These are phyloP conservation scores for Penicillium nordicum DNA, from an alignment of 2,329 filamentous ascomycete genomes.

Conservation along the genomic window DNA sequence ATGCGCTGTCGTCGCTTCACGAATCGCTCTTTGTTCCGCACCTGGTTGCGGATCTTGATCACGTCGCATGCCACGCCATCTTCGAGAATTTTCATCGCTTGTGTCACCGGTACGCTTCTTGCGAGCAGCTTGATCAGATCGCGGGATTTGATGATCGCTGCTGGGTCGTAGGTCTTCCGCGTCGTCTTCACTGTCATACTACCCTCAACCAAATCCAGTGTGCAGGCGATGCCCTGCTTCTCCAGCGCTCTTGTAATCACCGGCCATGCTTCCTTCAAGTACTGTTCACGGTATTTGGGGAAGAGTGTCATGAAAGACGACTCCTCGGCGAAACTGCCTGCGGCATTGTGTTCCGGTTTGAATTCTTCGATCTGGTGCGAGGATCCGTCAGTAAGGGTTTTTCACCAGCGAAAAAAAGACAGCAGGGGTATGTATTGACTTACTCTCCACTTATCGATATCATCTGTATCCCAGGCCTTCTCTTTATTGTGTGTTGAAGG, in stretches of 20 bases:
- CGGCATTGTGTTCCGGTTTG: slow-evolving; percentile 77
- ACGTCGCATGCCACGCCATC: slow-evolving; percentile 91
- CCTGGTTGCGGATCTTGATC: slow-evolving; percentile 88
- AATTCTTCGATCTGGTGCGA: slow-evolving; percentile 69
- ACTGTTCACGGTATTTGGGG: slow-evolving; percentile 93
- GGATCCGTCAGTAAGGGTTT: background rate
- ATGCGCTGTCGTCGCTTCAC: slow-evolving; percentile 92
- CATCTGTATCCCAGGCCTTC: slow-evolving; percentile 94
- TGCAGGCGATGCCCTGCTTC: slow-evolving; percentile 83
- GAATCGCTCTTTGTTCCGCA: slow-evolving; percentile 91
- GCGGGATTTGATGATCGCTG: slow-evolving; percentile 86
- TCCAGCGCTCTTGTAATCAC: slow-evolving; percentile 83
- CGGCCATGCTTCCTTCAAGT: slow-evolving; percentile 90
- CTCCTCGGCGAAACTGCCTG: slow-evolving; percentile 86
- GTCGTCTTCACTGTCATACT: slow-evolving; percentile 97
- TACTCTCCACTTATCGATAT: slow-evolving; percentile 95
- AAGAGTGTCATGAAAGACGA: slow-evolving; percentile 82
- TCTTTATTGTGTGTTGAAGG: slow-evolving; percentile 85
- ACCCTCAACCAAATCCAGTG: slow-evolving; percentile 89
- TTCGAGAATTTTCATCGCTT: slow-evolving; percentile 86
- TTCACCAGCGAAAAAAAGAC: background rate
- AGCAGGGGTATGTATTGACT: background rate
- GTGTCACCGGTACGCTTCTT: slow-evolving; percentile 68
- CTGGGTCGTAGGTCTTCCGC: slow-evolving; percentile 84
- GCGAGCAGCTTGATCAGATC: slow-evolving; percentile 92